A percentile compares a stretch with the other conserved stretches of the same genome.
phyloP scores from a whole-genome alignment of 73 alveolate species.

The Blepharisma japonicum region DNA sequence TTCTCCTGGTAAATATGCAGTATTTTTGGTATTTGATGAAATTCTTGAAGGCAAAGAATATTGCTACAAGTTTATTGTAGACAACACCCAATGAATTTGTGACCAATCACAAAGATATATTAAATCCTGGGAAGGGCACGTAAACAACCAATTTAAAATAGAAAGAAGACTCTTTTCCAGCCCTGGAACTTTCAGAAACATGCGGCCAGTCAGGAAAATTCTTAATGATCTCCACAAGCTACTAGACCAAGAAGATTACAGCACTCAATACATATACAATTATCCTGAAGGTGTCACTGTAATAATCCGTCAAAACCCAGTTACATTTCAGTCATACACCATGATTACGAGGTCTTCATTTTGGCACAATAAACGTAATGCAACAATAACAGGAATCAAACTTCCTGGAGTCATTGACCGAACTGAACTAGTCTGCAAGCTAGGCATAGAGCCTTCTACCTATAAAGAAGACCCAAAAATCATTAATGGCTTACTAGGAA shows the following conservation, averaged over 20 bases:
- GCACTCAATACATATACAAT: background rate
- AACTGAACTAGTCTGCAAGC: background rate
- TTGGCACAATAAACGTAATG: background rate
- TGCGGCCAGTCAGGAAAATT: background rate
- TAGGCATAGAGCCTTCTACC: background rate
- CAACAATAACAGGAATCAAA: background rate
- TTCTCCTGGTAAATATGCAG: background rate
- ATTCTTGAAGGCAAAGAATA: slow-evolving; percentile 26
- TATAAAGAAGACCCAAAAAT: background rate
- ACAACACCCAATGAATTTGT: slow-evolving; percentile 65
- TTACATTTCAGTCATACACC: background rate
- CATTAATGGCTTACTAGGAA: background rate
- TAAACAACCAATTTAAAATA: slow-evolving; percentile 37
- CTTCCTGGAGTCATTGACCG: slow-evolving; percentile 7
- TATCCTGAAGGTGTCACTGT: background rate
- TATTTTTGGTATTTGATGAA: background rate
- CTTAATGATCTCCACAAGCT: background rate
- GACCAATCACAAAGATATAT: slow-evolving; percentile 49
- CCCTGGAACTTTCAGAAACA: background rate
- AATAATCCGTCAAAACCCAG: background rate
- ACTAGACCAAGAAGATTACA: background rate
- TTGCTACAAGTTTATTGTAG: slow-evolving; percentile 62
- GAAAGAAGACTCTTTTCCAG: background rate
- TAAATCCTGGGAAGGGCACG: slow-evolving; percentile 68
- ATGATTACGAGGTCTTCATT: background rate